phyloP scores from a whole-genome alignment of 257 asterid genomes.

The Henckelia pumila region DNA sequence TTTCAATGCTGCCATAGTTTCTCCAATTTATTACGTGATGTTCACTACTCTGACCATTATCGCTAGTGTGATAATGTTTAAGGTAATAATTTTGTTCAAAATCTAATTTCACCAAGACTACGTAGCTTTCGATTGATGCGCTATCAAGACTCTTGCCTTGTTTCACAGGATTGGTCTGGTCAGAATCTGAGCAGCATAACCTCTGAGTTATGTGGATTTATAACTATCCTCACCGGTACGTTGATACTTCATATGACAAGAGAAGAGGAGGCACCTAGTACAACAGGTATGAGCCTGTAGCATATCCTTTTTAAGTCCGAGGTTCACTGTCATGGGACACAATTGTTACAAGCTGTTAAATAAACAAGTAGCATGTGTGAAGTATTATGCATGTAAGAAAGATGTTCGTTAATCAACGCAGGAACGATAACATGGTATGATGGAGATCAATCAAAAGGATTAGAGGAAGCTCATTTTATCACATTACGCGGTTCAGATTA shows the following conservation, averaged over 20 bases:
- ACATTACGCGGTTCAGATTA: constrained; percentile 52
- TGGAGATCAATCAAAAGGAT: constrained; percentile 47
- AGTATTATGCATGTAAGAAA: neutral
- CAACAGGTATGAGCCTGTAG: constrained; percentile 55
- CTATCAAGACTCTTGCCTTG: constrained; percentile 4
- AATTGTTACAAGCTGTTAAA: neutral
- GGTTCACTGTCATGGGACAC: too few species aligned
- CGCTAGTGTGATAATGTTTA: constrained; percentile 91
- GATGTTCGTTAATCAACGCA: constrained; percentile 27
- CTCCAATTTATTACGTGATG: constrained; percentile 88
- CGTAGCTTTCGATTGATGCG: too few species aligned
- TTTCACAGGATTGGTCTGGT: constrained; percentile 78
- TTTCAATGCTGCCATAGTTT: constrained; percentile 78
- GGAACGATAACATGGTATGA: constrained; percentile 66
- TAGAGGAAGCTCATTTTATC: constrained; percentile 59
- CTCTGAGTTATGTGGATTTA: constrained; percentile 68
- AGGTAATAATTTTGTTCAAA: constrained; percentile 40
- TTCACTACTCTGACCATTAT: constrained; percentile 80
- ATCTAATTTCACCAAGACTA: too few species aligned
- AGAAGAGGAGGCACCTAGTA: constrained; percentile 58
- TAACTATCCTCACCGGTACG: constrained; percentile 71
- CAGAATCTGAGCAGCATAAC: constrained; percentile 61
- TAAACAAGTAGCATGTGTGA: neutral
- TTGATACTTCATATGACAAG: constrained; percentile 70
- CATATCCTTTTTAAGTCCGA: neutral